Evolutionary conservation across 202 grass and related monocot species (phyloP), one percentile per base, ranked within the genome.

Genomic region (Elaeis oleifera): DNA sequence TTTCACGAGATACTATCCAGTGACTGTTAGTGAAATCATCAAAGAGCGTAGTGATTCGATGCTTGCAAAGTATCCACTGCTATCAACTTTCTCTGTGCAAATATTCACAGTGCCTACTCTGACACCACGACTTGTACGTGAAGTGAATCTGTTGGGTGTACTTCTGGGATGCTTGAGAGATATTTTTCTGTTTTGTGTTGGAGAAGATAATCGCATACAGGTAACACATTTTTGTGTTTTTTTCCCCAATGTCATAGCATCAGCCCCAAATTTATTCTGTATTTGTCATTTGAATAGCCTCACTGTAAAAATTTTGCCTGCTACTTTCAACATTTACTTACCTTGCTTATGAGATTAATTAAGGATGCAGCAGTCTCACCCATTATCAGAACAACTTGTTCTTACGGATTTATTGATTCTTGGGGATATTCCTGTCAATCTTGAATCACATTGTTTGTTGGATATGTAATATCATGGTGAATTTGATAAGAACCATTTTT

Each of bases 61-160:
- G 18, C 57, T 79, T 63, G 95, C 87, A 26, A 75, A 79, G 0
- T 99, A 87, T 70, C 80, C 71, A 16, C 54, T 99, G 59, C 54
- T 99, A 63, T 59, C 49, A 65, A 87, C 66, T 17, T 87, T 99
- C 50, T 87, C 95, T 54, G 95, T 99, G 56, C 95, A 99, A 83
- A 89, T 99, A 81, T 99, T 99, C 71, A 99, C 95, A 39, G 95
- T 99, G 48, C 70, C 85, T 61, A 82, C 75, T 18, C 51, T 99
- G 59, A 90, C 85, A 59, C 27, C 71, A 58, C 85, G 80, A 63
- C 85, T 99, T 73, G 95, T 99, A 23, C 72, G 59, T 0, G 95
- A 99, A 52, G 78, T 87, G 58, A 70, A 99, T 76, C 78, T 99
- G 69, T 24, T 99, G 50, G 89, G 84, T 23, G 73, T 84, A 64